Conservation (phyloP, 192 early-diverging fungal genomes). For the Podochytrium sp. region DNA sequence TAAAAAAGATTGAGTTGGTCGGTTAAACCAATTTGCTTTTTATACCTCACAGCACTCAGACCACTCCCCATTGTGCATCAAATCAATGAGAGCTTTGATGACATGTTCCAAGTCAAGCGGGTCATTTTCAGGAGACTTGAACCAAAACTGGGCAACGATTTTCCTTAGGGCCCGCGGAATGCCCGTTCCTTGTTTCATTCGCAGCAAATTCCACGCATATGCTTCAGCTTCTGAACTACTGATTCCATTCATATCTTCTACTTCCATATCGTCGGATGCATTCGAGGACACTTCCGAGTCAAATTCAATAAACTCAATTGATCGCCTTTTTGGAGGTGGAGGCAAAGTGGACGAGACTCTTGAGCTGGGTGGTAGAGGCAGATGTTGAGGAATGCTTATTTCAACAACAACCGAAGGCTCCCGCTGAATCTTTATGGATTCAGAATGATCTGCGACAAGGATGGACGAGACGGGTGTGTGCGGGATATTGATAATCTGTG, state of each 20-base stretch:
- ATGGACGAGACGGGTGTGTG: no score
- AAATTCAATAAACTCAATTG: background rate
- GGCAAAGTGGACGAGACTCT: background rate
- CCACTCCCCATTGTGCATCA: constrained; percentile 38
- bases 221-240: constrained; percentile 27
- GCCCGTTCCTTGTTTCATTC: constrained; percentile 4
- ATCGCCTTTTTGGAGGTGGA: background rate
- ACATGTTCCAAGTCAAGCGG: constrained; percentile 38
- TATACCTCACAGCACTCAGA: constrained; percentile 38
- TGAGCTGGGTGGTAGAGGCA: background rate
- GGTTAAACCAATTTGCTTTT: background rate
- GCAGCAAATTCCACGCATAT: constrained; percentile 47
- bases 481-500: no score
- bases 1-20: background rate
- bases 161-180: constrained; percentile 26
- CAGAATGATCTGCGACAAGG: no score
- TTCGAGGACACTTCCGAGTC: background rate
- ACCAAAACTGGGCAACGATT: constrained; percentile 32
- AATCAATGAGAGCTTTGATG: constrained; percentile 32
- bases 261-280: background rate
- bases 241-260: constrained; percentile 22
- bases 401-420: no score
- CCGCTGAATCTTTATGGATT: no score
- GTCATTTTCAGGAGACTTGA: constrained; percentile 6
- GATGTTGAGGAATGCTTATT: no score